A percentile compares a stretch with the other conserved stretches of the same genome.
These are phyloP conservation scores for Zanthoxylum bungeanum DNA, from an alignment of 345 rosid genomes.

Conservation along the genomic window DNA sequence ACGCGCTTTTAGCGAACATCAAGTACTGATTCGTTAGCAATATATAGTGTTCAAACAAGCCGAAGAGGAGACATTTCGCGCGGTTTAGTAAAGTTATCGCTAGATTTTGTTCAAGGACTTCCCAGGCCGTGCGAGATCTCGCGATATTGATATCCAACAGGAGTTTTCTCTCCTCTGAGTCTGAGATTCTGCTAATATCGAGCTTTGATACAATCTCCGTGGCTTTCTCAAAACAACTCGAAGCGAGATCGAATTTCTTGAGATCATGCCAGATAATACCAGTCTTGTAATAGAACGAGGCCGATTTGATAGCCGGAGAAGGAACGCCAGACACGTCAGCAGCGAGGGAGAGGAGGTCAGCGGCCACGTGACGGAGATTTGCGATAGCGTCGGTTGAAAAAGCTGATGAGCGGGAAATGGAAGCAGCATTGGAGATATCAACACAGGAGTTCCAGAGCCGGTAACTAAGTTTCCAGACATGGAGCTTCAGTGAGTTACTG, in stretches of 20 bases:
- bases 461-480: constrained; percentile 84
- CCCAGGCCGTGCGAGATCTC: constrained; percentile 90
- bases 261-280: constrained; percentile 69
- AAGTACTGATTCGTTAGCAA: constrained; percentile 67
- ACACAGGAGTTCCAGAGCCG: constrained; percentile 98
- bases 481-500: constrained; percentile 58
- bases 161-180: constrained; percentile 63
- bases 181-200: constrained; percentile 44
- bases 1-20: constrained; percentile 52
- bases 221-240: constrained; percentile 82
- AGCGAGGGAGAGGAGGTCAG: constrained; percentile 81
- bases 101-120: constrained; percentile 57
- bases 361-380: constrained; percentile 67
- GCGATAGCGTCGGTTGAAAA: constrained; percentile 34
- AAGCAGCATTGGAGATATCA: constrained; percentile 64
- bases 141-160: constrained; percentile 75
- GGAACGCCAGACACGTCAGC: constrained; percentile 63
- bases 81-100: constrained; percentile 77
- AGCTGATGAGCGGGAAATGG: constrained; percentile 37
- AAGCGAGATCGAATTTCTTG: constrained; percentile 66
- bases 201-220: constrained; percentile 67
- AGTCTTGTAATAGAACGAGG: constrained; percentile 77
- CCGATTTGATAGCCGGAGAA: constrained; percentile 64
- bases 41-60: constrained; percentile 62
- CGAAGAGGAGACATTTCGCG: constrained; percentile 62